These are phyloP conservation scores for Sphagnurus paluster DNA, from an alignment of 1,284 basidiomycete species.

Conservation along the genomic window DNA sequence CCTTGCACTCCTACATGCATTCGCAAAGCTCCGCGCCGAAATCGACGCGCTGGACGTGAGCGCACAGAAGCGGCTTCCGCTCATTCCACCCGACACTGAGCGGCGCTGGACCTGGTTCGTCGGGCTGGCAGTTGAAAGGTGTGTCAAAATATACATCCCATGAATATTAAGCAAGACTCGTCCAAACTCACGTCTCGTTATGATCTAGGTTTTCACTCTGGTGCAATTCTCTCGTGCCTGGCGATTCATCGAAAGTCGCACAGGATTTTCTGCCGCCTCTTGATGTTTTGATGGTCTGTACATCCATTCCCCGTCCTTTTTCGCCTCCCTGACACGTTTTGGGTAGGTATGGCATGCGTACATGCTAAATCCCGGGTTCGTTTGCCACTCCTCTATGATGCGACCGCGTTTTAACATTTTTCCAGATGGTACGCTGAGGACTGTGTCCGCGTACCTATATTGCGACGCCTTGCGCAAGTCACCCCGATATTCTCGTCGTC, in stretches of 20 bases:
- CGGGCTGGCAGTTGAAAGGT: constrained; percentile 10
- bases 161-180: too few relatives aligned
- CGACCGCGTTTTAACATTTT: neutral
- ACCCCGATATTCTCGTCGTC: constrained; percentile 18
- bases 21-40: constrained; percentile 25
- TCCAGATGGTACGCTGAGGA: constrained; percentile 44
- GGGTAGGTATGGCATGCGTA: constrained; percentile 11
- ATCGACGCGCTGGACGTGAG: constrained; percentile 19
- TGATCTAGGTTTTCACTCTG: constrained; percentile 15
- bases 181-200: too few relatives aligned
- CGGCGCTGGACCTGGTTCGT: constrained; percentile 36
- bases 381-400: neutral
- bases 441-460: constrained; percentile 26
- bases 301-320: neutral
- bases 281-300: constrained; percentile 25
- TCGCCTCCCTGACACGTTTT: neutral
- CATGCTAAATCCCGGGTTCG: constrained; percentile 9
- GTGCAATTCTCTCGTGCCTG: constrained; percentile 34
- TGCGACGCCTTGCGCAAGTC: constrained; percentile 24
- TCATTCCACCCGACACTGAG: constrained; percentile 26
- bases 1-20: constrained; percentile 28
- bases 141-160: too few relatives aligned
- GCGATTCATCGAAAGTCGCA: constrained; percentile 22
- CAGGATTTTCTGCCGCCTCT: constrained; percentile 37
- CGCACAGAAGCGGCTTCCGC: constrained; percentile 6